These are phyloP conservation scores for Pezicula neosporulosa DNA, from an alignment of 2,329 filamentous ascomycete species.

Conservation along the genomic window DNA sequence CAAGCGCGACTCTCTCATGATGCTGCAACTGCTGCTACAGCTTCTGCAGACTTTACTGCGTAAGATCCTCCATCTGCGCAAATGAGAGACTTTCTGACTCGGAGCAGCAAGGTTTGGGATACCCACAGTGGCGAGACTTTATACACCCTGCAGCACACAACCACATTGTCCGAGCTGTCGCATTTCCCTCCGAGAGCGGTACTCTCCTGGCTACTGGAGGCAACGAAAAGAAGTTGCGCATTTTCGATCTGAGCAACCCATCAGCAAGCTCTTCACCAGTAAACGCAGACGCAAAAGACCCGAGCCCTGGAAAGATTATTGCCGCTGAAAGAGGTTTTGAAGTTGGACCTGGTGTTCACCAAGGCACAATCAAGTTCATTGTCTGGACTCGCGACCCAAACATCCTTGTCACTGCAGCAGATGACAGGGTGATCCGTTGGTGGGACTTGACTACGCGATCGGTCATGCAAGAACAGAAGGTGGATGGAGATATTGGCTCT, in stretches of 20 bases:
- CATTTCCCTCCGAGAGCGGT: conserved; percentile 77
- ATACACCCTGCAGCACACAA: conserved; percentile 88
- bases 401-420: conserved; percentile 83
- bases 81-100: neutral
- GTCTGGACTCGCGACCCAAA: conserved; percentile 90
- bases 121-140: conserved; percentile 90
- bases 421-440: conserved; percentile 91
- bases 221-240: conserved; percentile 92
- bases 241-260: conserved; percentile 74
- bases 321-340: conserved; percentile 70
- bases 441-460: conserved; percentile 79
- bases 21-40: conserved; percentile 84
- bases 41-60: conserved; percentile 94
- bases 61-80: conserved; percentile 40
- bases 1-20: conserved; percentile 88
- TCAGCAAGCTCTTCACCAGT: conserved; percentile 30
- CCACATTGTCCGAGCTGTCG: conserved; percentile 92
- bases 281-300: conserved; percentile 26
- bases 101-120: conserved; percentile 80
- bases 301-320: conserved; percentile 40
- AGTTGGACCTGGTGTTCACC: conserved; percentile 81
- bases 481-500: conserved; percentile 84
- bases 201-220: conserved; percentile 92
- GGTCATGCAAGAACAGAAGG: conserved; percentile 70
- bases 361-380: conserved; percentile 89